These are phyloP conservation scores for Epichloe uncinata DNA, from an alignment of 2,329 filamentous ascomycete species.

Conservation along the genomic window DNA sequence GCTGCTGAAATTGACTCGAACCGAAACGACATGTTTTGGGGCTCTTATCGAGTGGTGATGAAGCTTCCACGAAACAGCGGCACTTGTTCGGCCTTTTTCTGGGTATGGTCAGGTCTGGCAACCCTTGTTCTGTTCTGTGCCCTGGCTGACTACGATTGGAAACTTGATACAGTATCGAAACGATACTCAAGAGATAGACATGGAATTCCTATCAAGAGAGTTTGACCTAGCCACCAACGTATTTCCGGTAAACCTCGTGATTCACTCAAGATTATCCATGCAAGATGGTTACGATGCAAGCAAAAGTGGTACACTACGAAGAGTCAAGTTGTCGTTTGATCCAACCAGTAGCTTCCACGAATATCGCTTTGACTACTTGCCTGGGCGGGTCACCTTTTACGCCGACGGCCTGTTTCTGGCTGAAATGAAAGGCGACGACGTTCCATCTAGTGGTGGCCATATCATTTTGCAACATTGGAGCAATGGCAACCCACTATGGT, in stretches of 20 bases:
- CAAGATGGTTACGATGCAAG: conserved; percentile 48
- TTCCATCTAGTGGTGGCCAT: conserved; percentile 50
- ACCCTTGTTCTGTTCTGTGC: background rate
- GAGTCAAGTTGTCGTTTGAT: conserved; percentile 49
- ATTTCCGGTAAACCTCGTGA: conserved; percentile 58
- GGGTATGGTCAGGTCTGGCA: conserved; percentile 31
- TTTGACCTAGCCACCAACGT: conserved; percentile 36
- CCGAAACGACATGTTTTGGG: conserved; percentile 51
- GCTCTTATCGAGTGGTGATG: conserved; percentile 56
- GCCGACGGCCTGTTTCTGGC: conserved; percentile 47
- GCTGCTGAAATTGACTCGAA: conserved; percentile 51
- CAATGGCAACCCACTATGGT: conserved; percentile 61
- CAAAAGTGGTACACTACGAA: conserved; percentile 42
- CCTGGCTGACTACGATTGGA: background rate
- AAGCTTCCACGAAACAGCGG: conserved; percentile 46
- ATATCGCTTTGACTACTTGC: conserved; percentile 65
- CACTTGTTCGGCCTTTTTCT: conserved; percentile 71
- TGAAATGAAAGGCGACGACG: conserved; percentile 39
- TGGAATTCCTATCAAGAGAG: conserved; percentile 61
- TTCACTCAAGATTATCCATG: conserved; percentile 51
- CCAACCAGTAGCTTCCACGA: conserved; percentile 57
- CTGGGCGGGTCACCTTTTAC: conserved; percentile 51
- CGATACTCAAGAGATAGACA: conserved; percentile 68
- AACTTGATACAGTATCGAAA: conserved; percentile 49
- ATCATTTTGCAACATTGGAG: conserved; percentile 66